These are phyloP conservation scores for Ogataea parapolymorpha DNA, from an alignment of 805 yeast species.

Conservation along the genomic window DNA sequence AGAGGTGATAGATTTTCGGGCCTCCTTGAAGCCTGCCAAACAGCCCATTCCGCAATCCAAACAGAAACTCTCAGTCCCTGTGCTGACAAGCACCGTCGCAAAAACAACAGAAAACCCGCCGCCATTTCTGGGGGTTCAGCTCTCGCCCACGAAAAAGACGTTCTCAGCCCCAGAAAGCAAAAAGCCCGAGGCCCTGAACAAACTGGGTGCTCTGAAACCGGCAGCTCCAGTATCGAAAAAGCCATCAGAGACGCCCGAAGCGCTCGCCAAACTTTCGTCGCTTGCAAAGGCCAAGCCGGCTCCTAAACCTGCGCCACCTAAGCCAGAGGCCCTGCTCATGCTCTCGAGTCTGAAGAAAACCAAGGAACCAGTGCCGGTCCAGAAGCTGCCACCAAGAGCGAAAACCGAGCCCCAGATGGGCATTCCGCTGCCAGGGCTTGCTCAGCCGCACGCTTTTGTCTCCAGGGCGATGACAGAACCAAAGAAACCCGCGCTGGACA, in stretches of 20 bases:
- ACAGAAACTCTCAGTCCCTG: neutral
- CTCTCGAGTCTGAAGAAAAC: constrained; percentile 12
- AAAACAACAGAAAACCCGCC: constrained; percentile 1
- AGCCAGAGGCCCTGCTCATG: constrained; percentile 29
- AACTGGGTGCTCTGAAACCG: constrained; percentile 16
- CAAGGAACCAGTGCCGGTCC: constrained; percentile 1
- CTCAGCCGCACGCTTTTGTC: constrained; percentile 18
- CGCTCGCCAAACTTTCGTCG: constrained; percentile 20
- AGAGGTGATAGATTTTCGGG: neutral
- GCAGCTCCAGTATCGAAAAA: constrained; percentile 12
- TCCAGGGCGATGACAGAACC: constrained; percentile 4
- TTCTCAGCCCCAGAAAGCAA: constrained; percentile 3
- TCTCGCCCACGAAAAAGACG: constrained; percentile 12
- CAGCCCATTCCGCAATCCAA: neutral
- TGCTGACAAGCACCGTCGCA: neutral
- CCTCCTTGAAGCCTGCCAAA: neutral
- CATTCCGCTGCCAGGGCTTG: constrained; percentile 24
- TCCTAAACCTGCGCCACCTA: constrained; percentile 15
- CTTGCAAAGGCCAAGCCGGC: constrained; percentile 20
- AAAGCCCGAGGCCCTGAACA: constrained; percentile 17
- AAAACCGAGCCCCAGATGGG: constrained; percentile 12
- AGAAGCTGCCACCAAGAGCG: constrained; percentile 3
- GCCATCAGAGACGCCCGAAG: constrained; percentile 25
- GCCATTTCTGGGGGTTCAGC: constrained; percentile 5
- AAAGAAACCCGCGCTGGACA: constrained; percentile 8